Evolutionary conservation across 2,329 filamentous ascomycete species (phyloP).

Genomic region (Beauveria brongniartii): DNA sequence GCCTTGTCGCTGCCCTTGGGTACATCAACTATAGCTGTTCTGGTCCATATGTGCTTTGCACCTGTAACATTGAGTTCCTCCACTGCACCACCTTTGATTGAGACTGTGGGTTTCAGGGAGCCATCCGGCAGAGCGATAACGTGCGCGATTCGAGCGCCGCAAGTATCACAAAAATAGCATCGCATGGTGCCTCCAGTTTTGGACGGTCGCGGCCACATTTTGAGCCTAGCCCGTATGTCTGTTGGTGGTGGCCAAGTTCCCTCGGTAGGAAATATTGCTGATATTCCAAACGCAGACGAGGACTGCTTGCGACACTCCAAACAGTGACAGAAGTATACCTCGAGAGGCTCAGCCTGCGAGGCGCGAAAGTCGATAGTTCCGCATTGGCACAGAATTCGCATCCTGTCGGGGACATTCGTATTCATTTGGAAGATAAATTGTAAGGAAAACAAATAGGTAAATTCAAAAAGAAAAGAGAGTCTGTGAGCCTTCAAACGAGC

Average conservation of each 20-base stretch:
- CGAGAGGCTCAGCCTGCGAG: slow-evolving; percentile 25
- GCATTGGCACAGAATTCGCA: slow-evolving; percentile 30
- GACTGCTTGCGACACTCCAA: slow-evolving; percentile 37
- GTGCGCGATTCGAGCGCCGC: slow-evolving; percentile 41
- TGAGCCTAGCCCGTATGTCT: slow-evolving; percentile 24
- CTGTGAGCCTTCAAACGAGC: neutral
- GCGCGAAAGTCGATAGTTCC: slow-evolving; percentile 28
- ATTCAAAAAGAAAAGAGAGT: neutral
- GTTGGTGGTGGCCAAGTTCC: slow-evolving; percentile 32
- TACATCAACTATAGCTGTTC: slow-evolving; percentile 35
- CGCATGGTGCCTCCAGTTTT: slow-evolving; percentile 33
- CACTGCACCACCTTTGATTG: slow-evolving; percentile 39
- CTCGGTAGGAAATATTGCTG: slow-evolving; percentile 33
- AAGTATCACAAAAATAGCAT: slow-evolving; percentile 34
- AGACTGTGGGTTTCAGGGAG: slow-evolving; percentile 26
- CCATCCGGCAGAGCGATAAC: slow-evolving; percentile 31
- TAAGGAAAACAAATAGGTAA: neutral
- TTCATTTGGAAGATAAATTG: neutral
- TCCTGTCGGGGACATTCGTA: neutral
- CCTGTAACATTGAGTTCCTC: slow-evolving; percentile 31
- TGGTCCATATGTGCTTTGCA: slow-evolving; percentile 37
- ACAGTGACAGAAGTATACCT: slow-evolving; percentile 38
- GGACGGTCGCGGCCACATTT: slow-evolving; percentile 30
- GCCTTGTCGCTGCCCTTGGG: slow-evolving; percentile 26
- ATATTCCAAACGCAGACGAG: slow-evolving; percentile 37